Evolutionary conservation across 2,329 filamentous ascomycete species (phyloP), one percentile per base, ranked within the genome.

Genomic region (Scedosporium dehoogii): DNA sequence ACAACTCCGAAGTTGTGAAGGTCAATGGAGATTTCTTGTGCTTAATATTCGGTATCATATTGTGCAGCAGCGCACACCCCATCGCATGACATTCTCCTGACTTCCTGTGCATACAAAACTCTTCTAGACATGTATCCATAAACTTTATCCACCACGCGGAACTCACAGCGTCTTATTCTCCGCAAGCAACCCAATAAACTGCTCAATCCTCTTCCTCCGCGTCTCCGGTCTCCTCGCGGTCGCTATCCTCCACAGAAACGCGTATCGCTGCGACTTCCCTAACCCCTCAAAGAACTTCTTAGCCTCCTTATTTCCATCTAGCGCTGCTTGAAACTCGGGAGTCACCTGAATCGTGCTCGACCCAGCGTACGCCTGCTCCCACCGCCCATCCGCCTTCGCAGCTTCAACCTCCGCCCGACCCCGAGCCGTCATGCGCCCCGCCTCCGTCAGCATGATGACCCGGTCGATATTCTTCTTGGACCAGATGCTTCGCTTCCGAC

Each of bases 391-490:
- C 0, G 72, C 74, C 69, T 80, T 82, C 0, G 84, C 84, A 0
- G 78, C 76, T 6, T 84, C 79, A 3, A 87, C 75, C 48, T 80
- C 80, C 0, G 71, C 75, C 48, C 77, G 67, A 0, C 83, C 84
- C 0, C 78, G 70, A 0, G 74, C 73, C 0, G 72, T 72, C 78
- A 87, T 84, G 1, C 78, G 75, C 0, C 78, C 80, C 7, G 77
- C 71, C 0, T 70, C 69, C 1, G 75, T 70, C 3, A 87, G 70
- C 4, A 67, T 67, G 0, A 72, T 75, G 6, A 85, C 75, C 16
- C 82, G 80, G 9, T 72, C 73, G 2, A 86, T 81, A 66, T 87
- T 87, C 51, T 83, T 80, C 64, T 79, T 76, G 2, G 83, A 86
- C 84, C 84, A 87, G 6, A 81, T 68, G 67, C 82, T 85, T 41